phyloP scores from a whole-genome alignment of 108 stramenopile genomes.

The Nitzschia putrida region DNA sequence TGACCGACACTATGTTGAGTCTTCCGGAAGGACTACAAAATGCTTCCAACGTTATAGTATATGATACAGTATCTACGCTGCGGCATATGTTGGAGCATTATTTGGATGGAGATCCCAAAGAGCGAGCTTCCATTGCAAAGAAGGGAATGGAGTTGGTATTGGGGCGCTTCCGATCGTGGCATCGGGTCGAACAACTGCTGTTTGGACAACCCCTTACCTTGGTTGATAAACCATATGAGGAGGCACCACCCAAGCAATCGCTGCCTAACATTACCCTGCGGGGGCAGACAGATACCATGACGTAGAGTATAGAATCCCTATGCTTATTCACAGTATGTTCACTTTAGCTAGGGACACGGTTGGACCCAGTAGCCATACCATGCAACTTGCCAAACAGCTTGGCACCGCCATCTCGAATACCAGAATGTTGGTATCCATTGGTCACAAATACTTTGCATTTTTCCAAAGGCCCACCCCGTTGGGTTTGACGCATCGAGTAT shows the following conservation, averaged over 20 bases:
- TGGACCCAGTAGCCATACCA: slow-evolving; percentile 77
- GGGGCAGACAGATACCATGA: too few species aligned
- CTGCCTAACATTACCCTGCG: background rate
- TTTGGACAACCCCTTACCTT: slow-evolving; percentile 31
- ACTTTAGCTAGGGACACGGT: slow-evolving; percentile 68
- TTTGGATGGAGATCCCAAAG: slow-evolving; percentile 34
- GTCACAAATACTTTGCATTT: slow-evolving; percentile 81
- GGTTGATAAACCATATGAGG: slow-evolving; percentile 23
- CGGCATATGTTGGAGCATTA: slow-evolving; percentile 39
- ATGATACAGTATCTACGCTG: slow-evolving; percentile 35
- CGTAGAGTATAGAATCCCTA: too few species aligned
- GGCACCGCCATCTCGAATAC: slow-evolving; percentile 86
- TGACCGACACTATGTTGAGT: slow-evolving; percentile 55
- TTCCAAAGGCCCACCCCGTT: slow-evolving; percentile 67
- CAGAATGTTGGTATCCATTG: slow-evolving; percentile 94
- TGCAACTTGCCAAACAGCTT: slow-evolving; percentile 78
- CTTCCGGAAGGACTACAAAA: slow-evolving; percentile 44
- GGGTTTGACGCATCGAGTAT: slow-evolving; percentile 54
- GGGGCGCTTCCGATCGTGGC: slow-evolving; percentile 45
- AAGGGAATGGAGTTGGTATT: slow-evolving; percentile 44
- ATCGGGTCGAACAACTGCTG: slow-evolving; percentile 47
- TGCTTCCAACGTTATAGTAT: slow-evolving; percentile 46
- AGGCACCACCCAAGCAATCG: slow-evolving; percentile 26
- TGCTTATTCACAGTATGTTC: too few species aligned
- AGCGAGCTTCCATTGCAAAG: slow-evolving; percentile 35